Evolutionary conservation across 352 stramenopile genomes (phyloP).

Genomic region (Globisporangium nagaii): DNA sequence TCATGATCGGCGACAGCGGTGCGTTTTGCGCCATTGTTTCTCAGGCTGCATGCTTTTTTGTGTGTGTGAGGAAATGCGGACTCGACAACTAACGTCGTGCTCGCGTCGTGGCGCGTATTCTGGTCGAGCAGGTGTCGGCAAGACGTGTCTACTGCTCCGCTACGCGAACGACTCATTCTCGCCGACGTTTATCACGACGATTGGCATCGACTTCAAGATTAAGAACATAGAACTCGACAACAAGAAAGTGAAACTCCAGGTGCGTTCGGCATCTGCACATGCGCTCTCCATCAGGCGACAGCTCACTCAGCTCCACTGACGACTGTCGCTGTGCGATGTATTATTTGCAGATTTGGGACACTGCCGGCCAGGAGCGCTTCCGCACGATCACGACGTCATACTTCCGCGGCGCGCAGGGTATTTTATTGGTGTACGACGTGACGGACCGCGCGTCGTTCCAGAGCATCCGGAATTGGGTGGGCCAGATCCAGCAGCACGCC

Average conservation of each 20-base stretch:
- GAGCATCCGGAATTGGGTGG: conserved; percentile 97
- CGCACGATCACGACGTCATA: conserved; percentile 99
- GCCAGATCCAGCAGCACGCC: conserved; percentile 96
- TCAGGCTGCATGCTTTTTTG: conserved; percentile 1
- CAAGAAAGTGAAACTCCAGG: conserved; percentile 97
- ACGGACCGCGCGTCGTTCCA: conserved; percentile 97
- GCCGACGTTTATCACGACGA: conserved; percentile 88
- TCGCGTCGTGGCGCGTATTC: not conserved
- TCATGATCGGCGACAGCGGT: conserved; percentile 97
- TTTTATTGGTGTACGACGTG: conserved; percentile 98
- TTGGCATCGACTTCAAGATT: conserved; percentile 91
- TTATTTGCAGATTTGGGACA: conserved; percentile 95
- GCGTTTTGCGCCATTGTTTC: conserved; percentile 24
- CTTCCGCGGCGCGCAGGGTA: conserved; percentile 98
- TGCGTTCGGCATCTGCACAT: no score
- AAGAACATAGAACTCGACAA: conserved; percentile 92
- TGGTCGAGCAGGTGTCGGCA: conserved; percentile 74
- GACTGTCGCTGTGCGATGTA: no score
- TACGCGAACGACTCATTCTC: conserved; percentile 90
- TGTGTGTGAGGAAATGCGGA: no score
- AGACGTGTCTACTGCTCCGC: conserved; percentile 84
- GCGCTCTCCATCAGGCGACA: no score
- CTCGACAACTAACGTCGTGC: no score
- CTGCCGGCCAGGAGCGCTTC: conserved; percentile 98
- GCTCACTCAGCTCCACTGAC: no score